Conservation (phyloP, 208 protist species). For the Porcisia hertigi region DNA sequence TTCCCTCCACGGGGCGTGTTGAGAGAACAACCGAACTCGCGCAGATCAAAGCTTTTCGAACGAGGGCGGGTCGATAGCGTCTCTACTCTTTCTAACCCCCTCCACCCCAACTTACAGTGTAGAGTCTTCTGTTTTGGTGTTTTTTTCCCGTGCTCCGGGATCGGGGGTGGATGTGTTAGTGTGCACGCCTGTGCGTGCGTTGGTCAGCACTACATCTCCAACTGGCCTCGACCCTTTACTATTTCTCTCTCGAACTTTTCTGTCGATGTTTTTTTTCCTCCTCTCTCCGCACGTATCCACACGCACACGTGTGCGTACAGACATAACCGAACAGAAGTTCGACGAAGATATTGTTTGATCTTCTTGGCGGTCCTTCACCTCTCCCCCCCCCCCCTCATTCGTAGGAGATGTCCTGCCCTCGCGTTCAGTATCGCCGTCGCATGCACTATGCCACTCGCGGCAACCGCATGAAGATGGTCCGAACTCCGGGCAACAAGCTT, state of each 20-base stretch:
- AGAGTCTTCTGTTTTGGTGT: no score
- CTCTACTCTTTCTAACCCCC: no score
- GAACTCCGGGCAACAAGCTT: conserved; percentile 93
- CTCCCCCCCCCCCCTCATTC: not conserved
- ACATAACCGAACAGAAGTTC: not conserved
- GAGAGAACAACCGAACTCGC: no score
- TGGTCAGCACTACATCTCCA: no score
- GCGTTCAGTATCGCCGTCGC: conserved; percentile 78
- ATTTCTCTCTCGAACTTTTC: conserved; percentile 3
- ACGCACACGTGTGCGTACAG: not conserved
- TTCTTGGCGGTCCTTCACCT: not conserved
- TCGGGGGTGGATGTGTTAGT: conserved; percentile 2
- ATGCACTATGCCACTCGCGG: conserved; percentile 80
- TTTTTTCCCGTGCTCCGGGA: no score
- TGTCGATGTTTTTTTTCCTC: not conserved
- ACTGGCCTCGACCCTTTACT: not conserved
- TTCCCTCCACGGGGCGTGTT: no score
- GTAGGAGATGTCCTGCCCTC: conserved; percentile 57
- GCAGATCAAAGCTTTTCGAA: no score
- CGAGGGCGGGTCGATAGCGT: no score
- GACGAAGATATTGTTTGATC: not conserved
- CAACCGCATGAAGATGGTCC: conserved; percentile 84
- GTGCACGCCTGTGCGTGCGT: not conserved
- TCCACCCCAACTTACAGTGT: no score
- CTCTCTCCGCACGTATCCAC: not conserved